A percentile compares a stretch with the other conserved stretches of the same genome.
phyloP scores from a whole-genome alignment of 805 yeast genomes.

The Zygosaccharomyces kombuchaensis region DNA sequence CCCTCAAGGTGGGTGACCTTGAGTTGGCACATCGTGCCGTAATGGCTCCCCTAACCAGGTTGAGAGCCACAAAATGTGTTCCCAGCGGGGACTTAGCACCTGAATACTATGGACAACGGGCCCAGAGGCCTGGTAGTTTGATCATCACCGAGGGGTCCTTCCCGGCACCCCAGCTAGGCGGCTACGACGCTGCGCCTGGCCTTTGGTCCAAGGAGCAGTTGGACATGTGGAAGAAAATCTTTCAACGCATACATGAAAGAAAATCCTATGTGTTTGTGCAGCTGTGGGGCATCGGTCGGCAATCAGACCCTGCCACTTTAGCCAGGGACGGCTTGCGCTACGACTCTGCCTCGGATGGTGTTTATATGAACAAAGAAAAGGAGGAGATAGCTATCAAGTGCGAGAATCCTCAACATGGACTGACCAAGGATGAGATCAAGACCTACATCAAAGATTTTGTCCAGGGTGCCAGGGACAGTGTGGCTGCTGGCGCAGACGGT shows the following conservation, averaged over 20 bases:
- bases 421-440: slow-evolving; percentile 37
- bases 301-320: slow-evolving; percentile 27
- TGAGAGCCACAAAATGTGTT: slow-evolving; percentile 38
- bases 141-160: slow-evolving; percentile 55
- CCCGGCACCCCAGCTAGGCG: slow-evolving; percentile 40
- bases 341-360: slow-evolving; percentile 39
- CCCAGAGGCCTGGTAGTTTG: slow-evolving; percentile 54
- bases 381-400: slow-evolving; percentile 35
- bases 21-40: slow-evolving; percentile 37
- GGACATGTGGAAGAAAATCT: slow-evolving; percentile 46
- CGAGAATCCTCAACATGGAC: slow-evolving; percentile 33
- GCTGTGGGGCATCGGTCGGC: slow-evolving; percentile 23
- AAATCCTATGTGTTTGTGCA: slow-evolving; percentile 44
- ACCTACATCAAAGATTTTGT: slow-evolving; percentile 41
- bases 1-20: slow-evolving; percentile 40
- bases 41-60: slow-evolving; percentile 42
- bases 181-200: slow-evolving; percentile 44
- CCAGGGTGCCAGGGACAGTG: slow-evolving; percentile 42
- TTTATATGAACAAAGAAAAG: slow-evolving; percentile 35
- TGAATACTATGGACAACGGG: slow-evolving; percentile 51
- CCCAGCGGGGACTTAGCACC: slow-evolving; percentile 42
- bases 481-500: slow-evolving; percentile 47
- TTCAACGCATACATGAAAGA: slow-evolving; percentile 46
- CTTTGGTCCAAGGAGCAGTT: slow-evolving; percentile 45
- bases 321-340: slow-evolving; percentile 37